Evolutionary conservation across 1,139 yeast genomes (phyloP).

Genomic region (Protomyces inundatus): DNA sequence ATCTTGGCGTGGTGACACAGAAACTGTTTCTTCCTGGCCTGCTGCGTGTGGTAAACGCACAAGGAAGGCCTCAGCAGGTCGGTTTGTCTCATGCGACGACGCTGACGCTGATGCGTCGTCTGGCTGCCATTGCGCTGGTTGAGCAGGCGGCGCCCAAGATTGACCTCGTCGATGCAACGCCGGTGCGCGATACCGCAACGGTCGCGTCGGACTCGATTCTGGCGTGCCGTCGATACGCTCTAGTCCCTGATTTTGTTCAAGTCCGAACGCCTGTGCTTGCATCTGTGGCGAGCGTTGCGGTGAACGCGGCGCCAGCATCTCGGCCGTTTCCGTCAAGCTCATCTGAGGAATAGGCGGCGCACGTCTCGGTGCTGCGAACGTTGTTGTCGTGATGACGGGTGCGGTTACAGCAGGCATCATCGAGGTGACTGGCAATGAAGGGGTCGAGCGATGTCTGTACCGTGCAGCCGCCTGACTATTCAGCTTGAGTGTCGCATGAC

Average conservation of each 20-base stretch:
- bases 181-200: not conserved
- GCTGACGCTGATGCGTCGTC: not conserved
- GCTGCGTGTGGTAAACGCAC: not conserved
- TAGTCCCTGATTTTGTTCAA: not conserved
- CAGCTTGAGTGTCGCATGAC: slow-evolving; percentile 16
- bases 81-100: not conserved
- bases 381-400: not conserved
- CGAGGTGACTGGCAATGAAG: not conserved
- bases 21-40: not conserved
- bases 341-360: not conserved
- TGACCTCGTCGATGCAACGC: not conserved
- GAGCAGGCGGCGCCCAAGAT: not conserved
- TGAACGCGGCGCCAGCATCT: not conserved
- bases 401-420: not conserved
- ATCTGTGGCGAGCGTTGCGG: not conserved
- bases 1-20: not conserved
- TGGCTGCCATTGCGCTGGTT: no score
- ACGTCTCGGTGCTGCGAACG: not conserved
- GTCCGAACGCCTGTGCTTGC: no score
- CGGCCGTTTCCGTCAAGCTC: not conserved
- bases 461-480: slow-evolving; percentile 1
- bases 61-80: not conserved
- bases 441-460: not conserved
- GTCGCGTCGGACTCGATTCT: not conserved
- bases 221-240: not conserved